These are phyloP conservation scores for Tylopilus felleus DNA, from an alignment of 768 basidiomycete genomes.

Conservation along the genomic window DNA sequence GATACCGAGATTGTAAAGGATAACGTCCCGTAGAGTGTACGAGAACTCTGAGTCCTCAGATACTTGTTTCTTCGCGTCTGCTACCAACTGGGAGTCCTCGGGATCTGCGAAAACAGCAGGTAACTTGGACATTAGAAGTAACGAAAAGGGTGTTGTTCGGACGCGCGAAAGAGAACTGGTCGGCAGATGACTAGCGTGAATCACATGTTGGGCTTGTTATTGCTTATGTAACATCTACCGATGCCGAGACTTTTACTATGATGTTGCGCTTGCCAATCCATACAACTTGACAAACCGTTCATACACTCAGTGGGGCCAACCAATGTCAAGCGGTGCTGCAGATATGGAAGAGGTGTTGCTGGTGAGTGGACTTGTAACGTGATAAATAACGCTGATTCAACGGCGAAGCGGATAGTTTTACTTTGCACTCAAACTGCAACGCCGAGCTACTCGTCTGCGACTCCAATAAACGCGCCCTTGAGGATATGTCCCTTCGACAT, in stretches of 20 bases:
- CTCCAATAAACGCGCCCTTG: slow-evolving; percentile 8
- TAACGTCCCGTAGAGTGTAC: slow-evolving; percentile 88
- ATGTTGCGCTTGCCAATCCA: too few species aligned
- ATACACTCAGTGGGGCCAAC: too few species aligned
- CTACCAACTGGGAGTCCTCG: slow-evolving; percentile 81
- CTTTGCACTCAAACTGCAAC: too few species aligned
- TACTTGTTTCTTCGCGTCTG: slow-evolving; percentile 68
- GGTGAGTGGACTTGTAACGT: too few species aligned
- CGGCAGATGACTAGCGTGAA: too few species aligned
- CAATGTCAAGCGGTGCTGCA: too few species aligned
- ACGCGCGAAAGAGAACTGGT: neutral
- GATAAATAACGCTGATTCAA: too few species aligned
- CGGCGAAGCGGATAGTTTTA: too few species aligned
- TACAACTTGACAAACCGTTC: too few species aligned
- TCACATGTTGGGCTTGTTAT: neutral
- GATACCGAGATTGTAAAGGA: slow-evolving; percentile 92
- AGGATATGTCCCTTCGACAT: slow-evolving; percentile 12
- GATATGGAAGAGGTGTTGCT: too few species aligned
- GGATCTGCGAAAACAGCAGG: slow-evolving; percentile 61
- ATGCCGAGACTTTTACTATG: too few species aligned
- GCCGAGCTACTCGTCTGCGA: neutral
- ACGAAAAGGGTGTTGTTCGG: neutral
- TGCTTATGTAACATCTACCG: too few species aligned
- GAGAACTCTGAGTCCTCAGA: slow-evolving; percentile 56
- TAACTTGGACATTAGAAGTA: slow-evolving; percentile 38